A percentile compares a stretch with the other conserved stretches of the same genome.
phyloP scores from a whole-genome alignment of 2,329 filamentous ascomycete species.

The Ilyonectria mors-panacis region DNA sequence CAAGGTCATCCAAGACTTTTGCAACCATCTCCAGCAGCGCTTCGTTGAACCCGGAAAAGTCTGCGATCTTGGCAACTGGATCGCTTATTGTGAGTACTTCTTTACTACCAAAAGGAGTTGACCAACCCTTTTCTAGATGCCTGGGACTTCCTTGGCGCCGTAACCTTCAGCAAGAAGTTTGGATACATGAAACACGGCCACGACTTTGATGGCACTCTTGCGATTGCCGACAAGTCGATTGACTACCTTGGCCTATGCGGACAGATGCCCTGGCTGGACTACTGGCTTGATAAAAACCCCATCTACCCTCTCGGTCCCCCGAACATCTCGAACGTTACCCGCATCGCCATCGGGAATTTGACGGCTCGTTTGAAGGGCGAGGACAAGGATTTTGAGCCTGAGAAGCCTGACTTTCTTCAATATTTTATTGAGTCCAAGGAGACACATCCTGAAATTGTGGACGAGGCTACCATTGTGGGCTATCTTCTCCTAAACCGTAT shows the following conservation, averaged over 20 bases:
- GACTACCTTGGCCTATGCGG: constrained; percentile 51
- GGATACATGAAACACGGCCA: constrained; percentile 57
- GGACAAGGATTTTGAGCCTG: constrained; percentile 44
- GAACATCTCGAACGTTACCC: constrained; percentile 47
- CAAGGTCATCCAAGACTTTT: constrained; percentile 50
- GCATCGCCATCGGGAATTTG: constrained; percentile 49
- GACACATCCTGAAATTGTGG: constrained; percentile 51
- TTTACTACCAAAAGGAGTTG: background rate
- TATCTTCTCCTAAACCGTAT: constrained; percentile 51
- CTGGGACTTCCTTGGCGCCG: constrained; percentile 60
- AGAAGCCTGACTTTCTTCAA: constrained; percentile 56
- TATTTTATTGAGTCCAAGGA: constrained; percentile 58
- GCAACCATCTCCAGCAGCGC: constrained; percentile 49
- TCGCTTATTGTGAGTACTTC: constrained; percentile 54
- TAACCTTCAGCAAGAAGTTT: constrained; percentile 58
- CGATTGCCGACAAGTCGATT: constrained; percentile 49
- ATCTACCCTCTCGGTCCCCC: constrained; percentile 53
- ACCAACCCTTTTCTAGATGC: constrained; percentile 37
- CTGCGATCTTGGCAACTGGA: constrained; percentile 59
- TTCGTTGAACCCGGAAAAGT: constrained; percentile 49
- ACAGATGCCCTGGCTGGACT: constrained; percentile 53
- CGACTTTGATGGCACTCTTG: constrained; percentile 57
- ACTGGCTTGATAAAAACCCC: constrained; percentile 57
- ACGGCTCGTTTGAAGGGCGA: constrained; percentile 47
- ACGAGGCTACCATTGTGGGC: constrained; percentile 54